Percentiles rank a stretch among this genome's conserved stretches.
Conservation (phyloP, 192 early-diverging fungal species). For the Coemansia sp. region DNA sequence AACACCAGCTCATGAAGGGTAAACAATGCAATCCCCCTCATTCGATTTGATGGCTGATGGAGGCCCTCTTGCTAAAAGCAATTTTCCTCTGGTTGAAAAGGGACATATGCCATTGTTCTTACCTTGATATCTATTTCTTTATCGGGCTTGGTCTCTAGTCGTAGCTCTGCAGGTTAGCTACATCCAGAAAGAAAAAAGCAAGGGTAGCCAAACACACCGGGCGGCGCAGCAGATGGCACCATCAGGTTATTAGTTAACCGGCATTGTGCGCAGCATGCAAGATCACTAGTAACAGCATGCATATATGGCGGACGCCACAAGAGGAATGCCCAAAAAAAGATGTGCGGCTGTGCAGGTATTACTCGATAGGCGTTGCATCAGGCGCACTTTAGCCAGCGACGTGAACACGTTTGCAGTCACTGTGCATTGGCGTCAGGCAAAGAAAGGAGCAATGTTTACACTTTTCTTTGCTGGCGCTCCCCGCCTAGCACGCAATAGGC, state of each 20-base stretch:
- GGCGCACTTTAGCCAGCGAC: background rate
- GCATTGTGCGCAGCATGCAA: conserved; percentile 4
- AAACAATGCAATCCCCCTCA: background rate
- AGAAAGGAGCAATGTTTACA: conserved; percentile 3
- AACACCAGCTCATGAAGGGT: background rate
- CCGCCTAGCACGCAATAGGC: background rate
- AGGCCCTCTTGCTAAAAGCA: background rate
- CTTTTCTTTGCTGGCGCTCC: background rate
- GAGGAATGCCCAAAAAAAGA: background rate
- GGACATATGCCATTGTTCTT: background rate
- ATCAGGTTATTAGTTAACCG: background rate
- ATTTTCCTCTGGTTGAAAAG: background rate
- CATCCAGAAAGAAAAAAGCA: background rate
- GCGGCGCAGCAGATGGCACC: background rate
- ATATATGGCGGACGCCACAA: conserved; percentile 3
- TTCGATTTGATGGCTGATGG: conserved; percentile 1
- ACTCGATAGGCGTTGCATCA: background rate
- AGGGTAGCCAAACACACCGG: background rate
- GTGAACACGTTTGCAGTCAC: conserved; percentile 5
- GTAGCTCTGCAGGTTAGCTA: background rate
- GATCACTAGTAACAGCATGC: background rate
- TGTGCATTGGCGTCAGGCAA: background rate
- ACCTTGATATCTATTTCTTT: background rate
- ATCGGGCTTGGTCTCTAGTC: background rate
- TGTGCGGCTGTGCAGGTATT: conserved; percentile 1